Evolutionary conservation across 345 rosid genomes (phyloP).

Genomic region (Murraya koenigii): DNA sequence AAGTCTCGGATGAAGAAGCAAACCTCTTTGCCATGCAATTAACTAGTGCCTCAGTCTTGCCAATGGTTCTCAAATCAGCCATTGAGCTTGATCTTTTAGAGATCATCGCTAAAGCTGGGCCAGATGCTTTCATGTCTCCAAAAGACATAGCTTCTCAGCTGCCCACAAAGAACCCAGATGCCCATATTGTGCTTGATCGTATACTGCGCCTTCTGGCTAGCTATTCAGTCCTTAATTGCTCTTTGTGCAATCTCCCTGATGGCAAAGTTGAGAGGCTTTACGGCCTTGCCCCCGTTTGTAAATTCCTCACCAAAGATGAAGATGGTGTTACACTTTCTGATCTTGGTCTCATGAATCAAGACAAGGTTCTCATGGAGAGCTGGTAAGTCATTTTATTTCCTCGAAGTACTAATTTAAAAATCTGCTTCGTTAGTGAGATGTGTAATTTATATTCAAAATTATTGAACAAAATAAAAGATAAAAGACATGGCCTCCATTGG

Average conservation of each 20-base stretch:
- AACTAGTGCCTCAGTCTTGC: conserved; percentile 68
- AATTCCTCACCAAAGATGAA: conserved; percentile 71
- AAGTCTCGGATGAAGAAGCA: conserved; percentile 72
- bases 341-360: conserved; percentile 82
- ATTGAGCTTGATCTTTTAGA: conserved; percentile 84
- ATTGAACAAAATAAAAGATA: too few relatives aligned
- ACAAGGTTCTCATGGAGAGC: conserved; percentile 91
- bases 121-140: conserved; percentile 56
- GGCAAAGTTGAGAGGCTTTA: conserved; percentile 59
- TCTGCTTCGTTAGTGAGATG: background rate
- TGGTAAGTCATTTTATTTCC: conserved; percentile 37
- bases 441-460: too few relatives aligned
- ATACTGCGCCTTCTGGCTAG: conserved; percentile 66
- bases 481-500: too few relatives aligned
- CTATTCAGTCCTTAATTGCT: conserved; percentile 61
- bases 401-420: background rate
- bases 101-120: conserved; percentile 63
- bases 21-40: conserved; percentile 73
- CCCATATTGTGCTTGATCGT: conserved; percentile 75
- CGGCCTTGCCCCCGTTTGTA: conserved; percentile 77
- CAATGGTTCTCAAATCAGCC: conserved; percentile 88
- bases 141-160: conserved; percentile 63
- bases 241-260: conserved; percentile 34
- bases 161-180: conserved; percentile 72
- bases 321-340: conserved; percentile 77